Percentiles rank a stretch among this genome's conserved stretches.
Evolutionary conservation across 2,329 filamentous ascomycete species (phyloP).

Genomic region (Malbranchea zuffiana): DNA sequence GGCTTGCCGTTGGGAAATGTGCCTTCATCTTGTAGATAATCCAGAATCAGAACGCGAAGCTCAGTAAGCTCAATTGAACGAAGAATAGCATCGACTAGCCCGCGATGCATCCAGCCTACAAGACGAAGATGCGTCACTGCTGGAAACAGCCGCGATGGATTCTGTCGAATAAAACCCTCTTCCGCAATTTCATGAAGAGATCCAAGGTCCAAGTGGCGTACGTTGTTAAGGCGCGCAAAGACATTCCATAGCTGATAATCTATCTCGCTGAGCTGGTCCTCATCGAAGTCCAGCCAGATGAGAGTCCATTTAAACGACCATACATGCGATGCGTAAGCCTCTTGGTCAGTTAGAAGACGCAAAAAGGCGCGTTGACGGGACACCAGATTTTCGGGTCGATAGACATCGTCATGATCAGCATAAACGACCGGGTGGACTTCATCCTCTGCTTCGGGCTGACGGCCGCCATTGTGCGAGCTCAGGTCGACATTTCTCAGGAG

Average conservation of each 20-base stretch:
- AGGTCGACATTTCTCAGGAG: slow-evolving; percentile 8
- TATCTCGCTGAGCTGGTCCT: slow-evolving; percentile 2
- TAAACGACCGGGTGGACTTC: slow-evolving; percentile 4
- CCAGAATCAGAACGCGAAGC: slow-evolving; percentile 2
- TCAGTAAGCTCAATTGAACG: slow-evolving; percentile 6
- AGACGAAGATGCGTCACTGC: slow-evolving; percentile 11
- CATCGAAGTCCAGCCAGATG: slow-evolving; percentile 8
- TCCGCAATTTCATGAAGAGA: slow-evolving; percentile 6
- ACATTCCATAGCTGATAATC: slow-evolving; percentile 12
- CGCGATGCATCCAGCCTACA: slow-evolving; percentile 12
- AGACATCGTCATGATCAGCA: slow-evolving; percentile 7
- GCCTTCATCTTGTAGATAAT: slow-evolving; percentile 12
- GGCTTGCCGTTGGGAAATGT: slow-evolving; percentile 7
- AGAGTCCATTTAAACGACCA: slow-evolving; percentile 10
- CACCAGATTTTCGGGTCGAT: slow-evolving; percentile 6
- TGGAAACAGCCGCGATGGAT: slow-evolving; percentile 10
- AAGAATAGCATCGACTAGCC: slow-evolving; percentile 11
- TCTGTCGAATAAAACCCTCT: slow-evolving; percentile 7
- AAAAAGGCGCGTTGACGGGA: slow-evolving; percentile 9
- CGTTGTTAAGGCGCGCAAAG: slow-evolving; percentile 10
- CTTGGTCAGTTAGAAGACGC: slow-evolving; percentile 5
- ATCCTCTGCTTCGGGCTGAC: slow-evolving; percentile 7
- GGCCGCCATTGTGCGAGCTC: slow-evolving; percentile 9
- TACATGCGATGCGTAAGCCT: slow-evolving; percentile 5
- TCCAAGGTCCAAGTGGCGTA: slow-evolving; percentile 10